These are phyloP conservation scores for Phytopythium helicoides DNA, from an alignment of 352 stramenopile genomes.

Conservation along the genomic window DNA sequence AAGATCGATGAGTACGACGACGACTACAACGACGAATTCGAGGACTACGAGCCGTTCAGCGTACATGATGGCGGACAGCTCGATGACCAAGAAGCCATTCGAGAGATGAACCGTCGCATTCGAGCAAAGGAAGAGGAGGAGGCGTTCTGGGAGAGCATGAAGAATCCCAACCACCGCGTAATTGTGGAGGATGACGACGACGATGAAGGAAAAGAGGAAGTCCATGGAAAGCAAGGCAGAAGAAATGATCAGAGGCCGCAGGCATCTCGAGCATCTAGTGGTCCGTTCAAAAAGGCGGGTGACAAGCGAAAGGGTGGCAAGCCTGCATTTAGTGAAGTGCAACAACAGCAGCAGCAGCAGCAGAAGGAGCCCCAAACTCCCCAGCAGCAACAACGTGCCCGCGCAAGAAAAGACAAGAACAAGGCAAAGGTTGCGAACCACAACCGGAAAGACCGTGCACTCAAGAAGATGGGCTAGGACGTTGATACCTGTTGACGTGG, in stretches of 20 bases:
- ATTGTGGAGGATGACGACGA: conserved; percentile 9
- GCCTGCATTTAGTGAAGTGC: conserved; percentile 12
- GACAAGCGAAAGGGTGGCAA: conserved; percentile 25
- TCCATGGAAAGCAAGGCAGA: conserved; percentile 4
- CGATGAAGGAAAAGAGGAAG: conserved; percentile 23
- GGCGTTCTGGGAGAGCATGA: conserved; percentile 70
- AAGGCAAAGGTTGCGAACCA: conserved; percentile 82
- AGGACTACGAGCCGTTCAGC: conserved; percentile 72
- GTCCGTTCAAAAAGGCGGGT: not conserved
- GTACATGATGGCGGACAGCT: conserved; percentile 37
- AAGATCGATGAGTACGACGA: conserved; percentile 70
- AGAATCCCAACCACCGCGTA: conserved; percentile 42
- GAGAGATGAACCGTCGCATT: conserved; percentile 49
- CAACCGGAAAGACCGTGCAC: conserved; percentile 76
- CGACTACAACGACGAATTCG: conserved; percentile 87
- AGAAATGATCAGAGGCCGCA: not conserved
- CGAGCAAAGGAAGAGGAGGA: conserved; percentile 58
- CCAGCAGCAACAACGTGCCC: conserved; percentile 42
- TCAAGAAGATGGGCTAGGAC: conserved; percentile 71
- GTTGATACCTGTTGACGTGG: too few relatives aligned
- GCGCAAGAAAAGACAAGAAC: conserved; percentile 63
- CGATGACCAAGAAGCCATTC: conserved; percentile 53
- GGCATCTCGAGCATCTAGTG: not conserved
- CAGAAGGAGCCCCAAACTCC: conserved; percentile 14
- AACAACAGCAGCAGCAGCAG: conserved; percentile 14